phyloP scores from a whole-genome alignment of 2,329 filamentous ascomycete genomes.

The Alternaria triticimaculans region DNA sequence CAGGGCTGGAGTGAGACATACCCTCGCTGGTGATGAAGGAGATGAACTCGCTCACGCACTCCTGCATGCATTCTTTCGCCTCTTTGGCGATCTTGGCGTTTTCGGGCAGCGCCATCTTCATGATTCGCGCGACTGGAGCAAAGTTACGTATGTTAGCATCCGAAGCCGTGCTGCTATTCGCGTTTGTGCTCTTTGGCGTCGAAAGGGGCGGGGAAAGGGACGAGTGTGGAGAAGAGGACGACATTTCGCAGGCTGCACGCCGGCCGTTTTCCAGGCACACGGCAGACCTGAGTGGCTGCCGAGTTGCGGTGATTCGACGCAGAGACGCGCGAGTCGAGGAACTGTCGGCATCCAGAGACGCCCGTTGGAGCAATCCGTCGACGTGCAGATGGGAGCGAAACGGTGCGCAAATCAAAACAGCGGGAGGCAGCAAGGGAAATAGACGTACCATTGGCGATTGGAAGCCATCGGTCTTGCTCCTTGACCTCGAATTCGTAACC shows the following conservation, averaged over 20 bases:
- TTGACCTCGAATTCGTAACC: constrained; percentile 98
- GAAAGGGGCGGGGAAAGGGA: constrained; percentile 44
- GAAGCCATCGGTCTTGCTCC: constrained; percentile 99
- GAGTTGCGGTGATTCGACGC: constrained; percentile 54
- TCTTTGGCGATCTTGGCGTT: constrained; percentile 99
- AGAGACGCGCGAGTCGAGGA: constrained; percentile 56
- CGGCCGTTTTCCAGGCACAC: constrained; percentile 46
- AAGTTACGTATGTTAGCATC: constrained; percentile 96
- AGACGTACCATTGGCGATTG: constrained; percentile 99
- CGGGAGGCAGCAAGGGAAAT: constrained; percentile 36
- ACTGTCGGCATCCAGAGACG: constrained; percentile 55
- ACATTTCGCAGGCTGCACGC: constrained; percentile 53
- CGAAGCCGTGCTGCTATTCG: constrained; percentile 52
- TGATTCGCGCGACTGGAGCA: constrained; percentile 96
- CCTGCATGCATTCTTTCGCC: constrained; percentile 99
- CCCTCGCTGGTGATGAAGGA: constrained; percentile 99
- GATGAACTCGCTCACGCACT: constrained; percentile 99
- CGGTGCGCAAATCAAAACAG: constrained; percentile 48
- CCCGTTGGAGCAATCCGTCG: constrained; percentile 53
- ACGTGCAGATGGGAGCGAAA: constrained; percentile 44
- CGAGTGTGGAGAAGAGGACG: constrained; percentile 52
- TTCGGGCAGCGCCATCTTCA: constrained; percentile 96
- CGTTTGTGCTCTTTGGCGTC: constrained; percentile 31
- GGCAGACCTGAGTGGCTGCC: constrained; percentile 27
- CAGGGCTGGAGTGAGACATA: constrained; percentile 55